phyloP scores from a whole-genome alignment of 768 basidiomycete genomes.

The Boletus pseudopeckii region DNA sequence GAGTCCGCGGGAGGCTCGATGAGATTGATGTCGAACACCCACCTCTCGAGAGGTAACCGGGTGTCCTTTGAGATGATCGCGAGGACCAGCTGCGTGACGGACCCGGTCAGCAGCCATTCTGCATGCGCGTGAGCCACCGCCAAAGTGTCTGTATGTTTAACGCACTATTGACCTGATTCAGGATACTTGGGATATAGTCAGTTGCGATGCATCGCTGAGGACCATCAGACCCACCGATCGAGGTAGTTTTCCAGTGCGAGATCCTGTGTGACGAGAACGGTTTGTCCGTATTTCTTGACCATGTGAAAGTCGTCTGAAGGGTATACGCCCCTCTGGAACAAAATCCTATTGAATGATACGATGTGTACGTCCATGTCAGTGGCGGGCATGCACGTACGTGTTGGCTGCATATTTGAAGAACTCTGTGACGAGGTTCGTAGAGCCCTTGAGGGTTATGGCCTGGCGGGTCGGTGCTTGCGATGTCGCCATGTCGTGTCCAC shows the following conservation, averaged over 20 bases:
- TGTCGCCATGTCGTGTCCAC: conserved; percentile 36
- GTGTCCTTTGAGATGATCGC: conserved; percentile 96
- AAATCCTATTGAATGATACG: conserved; percentile 52
- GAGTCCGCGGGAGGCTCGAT: conserved; percentile 58
- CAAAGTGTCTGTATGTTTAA: background rate
- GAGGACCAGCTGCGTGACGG: conserved; percentile 90
- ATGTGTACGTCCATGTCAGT: background rate
- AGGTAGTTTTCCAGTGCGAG: conserved; percentile 91
- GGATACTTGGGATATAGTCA: conserved; percentile 55
- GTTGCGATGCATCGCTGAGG: background rate
- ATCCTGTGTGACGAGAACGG: conserved; percentile 92
- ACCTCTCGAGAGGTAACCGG: conserved; percentile 86
- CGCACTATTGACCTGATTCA: conserved; percentile 90
- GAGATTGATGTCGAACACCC: conserved; percentile 96
- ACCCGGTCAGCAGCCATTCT: conserved; percentile 94
- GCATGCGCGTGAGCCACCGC: background rate
- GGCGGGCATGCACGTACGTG: conserved; percentile 55
- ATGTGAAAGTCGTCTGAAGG: conserved; percentile 98
- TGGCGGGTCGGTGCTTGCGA: conserved; percentile 54
- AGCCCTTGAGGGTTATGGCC: conserved; percentile 93
- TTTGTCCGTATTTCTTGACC: conserved; percentile 99
- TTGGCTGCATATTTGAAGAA: conserved; percentile 99
- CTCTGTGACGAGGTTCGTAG: conserved; percentile 89
- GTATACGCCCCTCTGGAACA: conserved; percentile 96
- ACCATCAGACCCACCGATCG: conserved; percentile 48